A percentile compares a stretch with the other conserved stretches of the same genome.
These are phyloP conservation scores for Hymenoscyphus salicellus DNA, from an alignment of 2,329 filamentous ascomycete species.

Conservation along the genomic window DNA sequence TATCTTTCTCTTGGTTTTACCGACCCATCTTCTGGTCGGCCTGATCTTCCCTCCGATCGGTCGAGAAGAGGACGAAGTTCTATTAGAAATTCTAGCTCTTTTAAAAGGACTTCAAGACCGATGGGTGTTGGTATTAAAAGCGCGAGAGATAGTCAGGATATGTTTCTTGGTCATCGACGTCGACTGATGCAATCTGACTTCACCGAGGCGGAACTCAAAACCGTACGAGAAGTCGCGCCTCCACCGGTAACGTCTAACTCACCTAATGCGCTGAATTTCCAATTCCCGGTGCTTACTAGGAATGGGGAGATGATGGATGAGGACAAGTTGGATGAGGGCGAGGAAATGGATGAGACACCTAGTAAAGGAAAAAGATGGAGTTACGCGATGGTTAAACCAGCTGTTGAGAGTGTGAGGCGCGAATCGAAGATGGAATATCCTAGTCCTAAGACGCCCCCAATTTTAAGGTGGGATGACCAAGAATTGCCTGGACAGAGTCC, in stretches of 20 bases:
- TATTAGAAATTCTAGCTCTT: not conserved
- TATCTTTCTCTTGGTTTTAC: constrained; percentile 16
- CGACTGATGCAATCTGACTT: not conserved
- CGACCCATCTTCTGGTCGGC: not conserved
- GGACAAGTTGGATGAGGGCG: not conserved
- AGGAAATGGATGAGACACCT: not conserved
- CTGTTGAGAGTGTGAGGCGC: constrained; percentile 9
- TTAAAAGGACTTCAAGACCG: not conserved
- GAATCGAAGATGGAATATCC: constrained; percentile 29
- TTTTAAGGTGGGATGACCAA: constrained; percentile 12
- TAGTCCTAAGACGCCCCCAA: constrained; percentile 22
- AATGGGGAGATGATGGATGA: not conserved
- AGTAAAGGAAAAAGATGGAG: constrained; percentile 21
- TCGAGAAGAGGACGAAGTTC: not conserved
- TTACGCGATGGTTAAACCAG: constrained; percentile 22
- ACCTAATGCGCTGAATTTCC: not conserved
- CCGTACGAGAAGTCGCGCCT: not conserved
- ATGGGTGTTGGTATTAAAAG: not conserved
- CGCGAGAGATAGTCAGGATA: not conserved
- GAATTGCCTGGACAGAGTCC: not conserved
- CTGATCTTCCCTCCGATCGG: no score
- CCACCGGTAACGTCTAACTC: not conserved
- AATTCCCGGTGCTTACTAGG: not conserved
- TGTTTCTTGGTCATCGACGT: not conserved
- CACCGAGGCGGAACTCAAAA: not conserved